These are phyloP conservation scores for Bothriochloa decipiens DNA, from an alignment of 176 grass and related monocot species.

Conservation along the genomic window DNA sequence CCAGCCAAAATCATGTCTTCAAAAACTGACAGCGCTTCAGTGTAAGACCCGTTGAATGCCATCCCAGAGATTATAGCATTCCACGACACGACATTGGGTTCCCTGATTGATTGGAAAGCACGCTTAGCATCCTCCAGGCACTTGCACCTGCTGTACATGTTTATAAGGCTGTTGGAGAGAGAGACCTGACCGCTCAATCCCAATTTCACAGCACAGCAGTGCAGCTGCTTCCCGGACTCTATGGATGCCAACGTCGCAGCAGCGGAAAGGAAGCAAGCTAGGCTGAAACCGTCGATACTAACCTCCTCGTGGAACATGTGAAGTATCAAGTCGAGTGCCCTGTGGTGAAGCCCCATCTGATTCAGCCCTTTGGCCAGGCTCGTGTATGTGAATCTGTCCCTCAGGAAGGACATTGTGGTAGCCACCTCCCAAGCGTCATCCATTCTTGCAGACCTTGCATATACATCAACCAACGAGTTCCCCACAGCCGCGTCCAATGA, in stretches of 20 bases:
- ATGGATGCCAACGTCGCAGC: slow-evolving; percentile 53
- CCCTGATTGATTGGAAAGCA: slow-evolving; percentile 56
- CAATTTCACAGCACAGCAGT: slow-evolving; percentile 70
- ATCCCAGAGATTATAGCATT: slow-evolving; percentile 67
- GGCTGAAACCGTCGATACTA: slow-evolving; percentile 56
- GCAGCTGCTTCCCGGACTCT: slow-evolving; percentile 61
- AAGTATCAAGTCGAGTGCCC: slow-evolving; percentile 52
- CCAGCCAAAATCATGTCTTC: slow-evolving; percentile 80
- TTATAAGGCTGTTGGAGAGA: slow-evolving; percentile 77
- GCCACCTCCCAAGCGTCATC: slow-evolving; percentile 60
- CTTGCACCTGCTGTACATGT: slow-evolving; percentile 88
- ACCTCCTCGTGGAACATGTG: slow-evolving; percentile 66
- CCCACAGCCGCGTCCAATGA: slow-evolving; percentile 58
- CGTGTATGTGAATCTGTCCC: slow-evolving; percentile 74
- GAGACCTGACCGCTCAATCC: slow-evolving; percentile 55
- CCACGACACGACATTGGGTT: slow-evolving; percentile 73
- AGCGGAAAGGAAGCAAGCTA: slow-evolving; percentile 72
- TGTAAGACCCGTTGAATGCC: slow-evolving; percentile 43
- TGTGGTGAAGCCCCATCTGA: slow-evolving; percentile 50
- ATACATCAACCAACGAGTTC: slow-evolving; percentile 72
- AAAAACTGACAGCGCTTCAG: slow-evolving; percentile 64
- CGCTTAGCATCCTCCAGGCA: slow-evolving; percentile 58
- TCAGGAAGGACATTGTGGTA: slow-evolving; percentile 51
- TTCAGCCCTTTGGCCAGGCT: slow-evolving; percentile 82
- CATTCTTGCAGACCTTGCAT: slow-evolving; percentile 69